phyloP scores from a whole-genome alignment of 2,329 filamentous ascomycete genomes.

The Coniella vitis region DNA sequence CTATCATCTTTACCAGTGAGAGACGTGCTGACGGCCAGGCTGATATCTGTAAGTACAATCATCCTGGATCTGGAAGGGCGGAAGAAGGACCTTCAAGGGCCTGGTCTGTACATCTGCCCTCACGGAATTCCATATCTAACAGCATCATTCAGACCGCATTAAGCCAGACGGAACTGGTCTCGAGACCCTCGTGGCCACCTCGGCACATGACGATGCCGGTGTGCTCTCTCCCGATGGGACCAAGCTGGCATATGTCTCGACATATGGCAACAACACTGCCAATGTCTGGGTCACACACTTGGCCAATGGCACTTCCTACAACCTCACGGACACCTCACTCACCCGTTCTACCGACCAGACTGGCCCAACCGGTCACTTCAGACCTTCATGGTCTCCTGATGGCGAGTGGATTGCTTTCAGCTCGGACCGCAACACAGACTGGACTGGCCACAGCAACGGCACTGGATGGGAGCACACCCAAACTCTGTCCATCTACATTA shows the following conservation, averaged over 20 bases:
- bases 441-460: slow-evolving; percentile 33
- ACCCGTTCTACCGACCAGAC: slow-evolving; percentile 12
- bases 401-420: slow-evolving; percentile 34
- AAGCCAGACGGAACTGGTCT: slow-evolving; percentile 29
- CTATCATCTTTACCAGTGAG: slow-evolving; percentile 34
- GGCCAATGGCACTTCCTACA: slow-evolving; percentile 23
- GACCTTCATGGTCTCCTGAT: slow-evolving; percentile 33
- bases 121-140: too few relatives aligned
- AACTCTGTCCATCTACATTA: slow-evolving; percentile 31
- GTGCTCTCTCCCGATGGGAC: slow-evolving; percentile 32
- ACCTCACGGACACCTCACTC: slow-evolving; percentile 29
- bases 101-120: too few relatives aligned
- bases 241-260: slow-evolving; percentile 33
- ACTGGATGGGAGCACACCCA: slow-evolving; percentile 36
- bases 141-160: slow-evolving; percentile 27
- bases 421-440: slow-evolving; percentile 36
- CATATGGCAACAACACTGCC: slow-evolving; percentile 26
- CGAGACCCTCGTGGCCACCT: slow-evolving; percentile 27
- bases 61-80: not conserved
- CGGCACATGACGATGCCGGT: slow-evolving; percentile 30
- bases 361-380: slow-evolving; percentile 29
- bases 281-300: slow-evolving; percentile 36
- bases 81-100: too few relatives aligned
- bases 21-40: slow-evolving; percentile 32
- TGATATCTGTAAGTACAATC: slow-evolving; percentile 33